Evolutionary conservation across 164 flowering plant genomes (phyloP), one percentile per base, ranked within the genome.

Genomic region (Annona cherimola): DNA sequence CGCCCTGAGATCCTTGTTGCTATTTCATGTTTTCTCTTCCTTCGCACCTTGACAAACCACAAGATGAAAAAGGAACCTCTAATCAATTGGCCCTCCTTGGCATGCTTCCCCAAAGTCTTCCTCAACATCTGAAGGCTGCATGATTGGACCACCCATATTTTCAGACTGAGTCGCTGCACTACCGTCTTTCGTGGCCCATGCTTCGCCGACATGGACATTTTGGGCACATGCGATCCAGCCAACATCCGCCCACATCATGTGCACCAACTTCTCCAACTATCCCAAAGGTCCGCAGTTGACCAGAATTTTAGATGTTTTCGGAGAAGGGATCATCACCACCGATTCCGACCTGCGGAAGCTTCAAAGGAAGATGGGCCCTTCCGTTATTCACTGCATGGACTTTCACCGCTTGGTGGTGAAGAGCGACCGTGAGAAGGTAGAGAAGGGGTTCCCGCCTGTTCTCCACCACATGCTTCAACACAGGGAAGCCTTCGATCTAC

Each of bases 271-370:
- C 71, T 19, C 69, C 11, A 84, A 79, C 66, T 83, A 71, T 57
- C 82, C 76, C 2, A 85, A 87, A 64, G 90, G 88, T 3, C 66
- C 70, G 1, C 75, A 74, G 0, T 85, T 84, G 63, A 68, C 12
- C 55, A 68, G 71, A 8, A 76, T 84, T 5, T 84, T 87, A 57
- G 86, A 81, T 12, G 54, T 76, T 14, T 74, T 84, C 19, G 90
- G 88, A 60, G 86, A 83, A 54, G 90, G 86, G 50, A 83, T 87
- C 4, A 76, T 87, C 71, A 77, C 74, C 5, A 42, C 80, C 1
- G 90, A 87, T 45, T 61, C 19, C 20, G 75, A 71, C 0, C 4
- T 45, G 7, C 74, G 80, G 77, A 44, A 45, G 39, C 44, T 20
- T n/a, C 77, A 67, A 50, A 67, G 80, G 41, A 74, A 71, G 68